phyloP scores from a whole-genome alignment of 2,329 filamentous ascomycete species.

The Hymenoscyphus salicellus region DNA sequence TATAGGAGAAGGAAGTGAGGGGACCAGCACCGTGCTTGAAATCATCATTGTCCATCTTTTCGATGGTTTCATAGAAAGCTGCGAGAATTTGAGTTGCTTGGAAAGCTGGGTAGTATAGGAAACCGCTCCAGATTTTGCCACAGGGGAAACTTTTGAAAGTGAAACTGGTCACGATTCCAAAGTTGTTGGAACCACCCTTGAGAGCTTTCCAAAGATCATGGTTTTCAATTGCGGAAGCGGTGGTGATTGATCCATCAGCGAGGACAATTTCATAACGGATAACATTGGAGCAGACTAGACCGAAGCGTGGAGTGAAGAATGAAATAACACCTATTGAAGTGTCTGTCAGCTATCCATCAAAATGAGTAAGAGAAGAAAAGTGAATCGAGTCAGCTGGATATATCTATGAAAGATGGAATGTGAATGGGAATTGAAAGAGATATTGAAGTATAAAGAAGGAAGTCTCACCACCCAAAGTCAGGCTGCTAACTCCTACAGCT shows the following conservation, averaged over 20 bases:
- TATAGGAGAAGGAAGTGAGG: constrained; percentile 9
- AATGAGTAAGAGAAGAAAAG: background rate
- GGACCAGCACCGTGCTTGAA: constrained; percentile 10
- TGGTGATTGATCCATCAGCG: constrained; percentile 14
- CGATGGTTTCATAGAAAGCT: constrained; percentile 8
- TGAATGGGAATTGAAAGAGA: background rate
- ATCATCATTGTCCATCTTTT: constrained; percentile 12
- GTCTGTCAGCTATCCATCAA: background rate
- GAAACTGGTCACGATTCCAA: constrained; percentile 19
- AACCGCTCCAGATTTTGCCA: constrained; percentile 10
- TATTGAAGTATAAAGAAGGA: constrained; percentile 9
- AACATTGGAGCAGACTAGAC: constrained; percentile 14
- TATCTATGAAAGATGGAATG: background rate
- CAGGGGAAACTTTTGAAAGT: constrained; percentile 17
- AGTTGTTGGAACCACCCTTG: constrained; percentile 17
- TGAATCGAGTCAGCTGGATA: background rate
- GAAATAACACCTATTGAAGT: constrained; percentile 7
- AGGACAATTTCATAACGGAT: constrained; percentile 44
- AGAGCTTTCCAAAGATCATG: constrained; percentile 19
- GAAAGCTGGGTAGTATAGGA: constrained; percentile 7
- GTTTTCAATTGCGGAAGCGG: constrained; percentile 13
- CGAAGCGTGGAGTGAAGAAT: constrained; percentile 18
- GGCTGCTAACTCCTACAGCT: constrained; percentile 13
- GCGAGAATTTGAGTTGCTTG: constrained; percentile 3
- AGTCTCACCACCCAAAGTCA: constrained; percentile 12